Conservation (phyloP, 2,329 filamentous ascomycete genomes). For the Colletotrichum somersetense region DNA sequence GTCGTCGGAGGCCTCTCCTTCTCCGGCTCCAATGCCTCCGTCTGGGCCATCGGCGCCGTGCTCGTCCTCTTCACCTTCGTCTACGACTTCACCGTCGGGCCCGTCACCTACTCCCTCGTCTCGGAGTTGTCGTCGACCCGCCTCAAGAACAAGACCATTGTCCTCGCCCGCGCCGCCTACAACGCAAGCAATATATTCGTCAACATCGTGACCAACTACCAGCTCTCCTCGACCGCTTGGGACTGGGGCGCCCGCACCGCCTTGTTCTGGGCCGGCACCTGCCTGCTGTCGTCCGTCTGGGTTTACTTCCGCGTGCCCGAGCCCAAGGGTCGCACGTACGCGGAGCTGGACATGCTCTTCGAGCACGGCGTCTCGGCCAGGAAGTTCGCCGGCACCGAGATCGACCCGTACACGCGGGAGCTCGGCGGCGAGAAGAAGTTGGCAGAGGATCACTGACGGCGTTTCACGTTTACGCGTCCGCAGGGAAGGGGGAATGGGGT, state of each 20-base stretch:
- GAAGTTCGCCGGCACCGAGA: constrained; percentile 55
- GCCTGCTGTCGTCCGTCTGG: constrained; percentile 62
- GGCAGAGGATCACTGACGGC: constrained; percentile 21
- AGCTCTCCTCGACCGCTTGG: constrained; percentile 60
- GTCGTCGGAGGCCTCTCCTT: constrained; percentile 57
- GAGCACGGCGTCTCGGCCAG: constrained; percentile 55
- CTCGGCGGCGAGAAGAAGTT: constrained; percentile 37
- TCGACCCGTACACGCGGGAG: constrained; percentile 52
- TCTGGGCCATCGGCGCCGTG: constrained; percentile 61
- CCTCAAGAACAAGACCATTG: constrained; percentile 67
- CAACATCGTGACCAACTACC: constrained; percentile 63
- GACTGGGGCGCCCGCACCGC: constrained; percentile 63
- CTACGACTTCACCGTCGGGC: constrained; percentile 68
- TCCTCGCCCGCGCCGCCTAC: constrained; percentile 62
- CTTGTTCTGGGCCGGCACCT: constrained; percentile 62
- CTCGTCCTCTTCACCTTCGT: constrained; percentile 65
- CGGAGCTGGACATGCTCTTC: constrained; percentile 59
- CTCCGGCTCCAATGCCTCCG: constrained; percentile 48
- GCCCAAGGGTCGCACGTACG: constrained; percentile 62
- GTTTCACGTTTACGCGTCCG: neutral
- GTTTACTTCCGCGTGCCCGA: constrained; percentile 66
- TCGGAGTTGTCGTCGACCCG: constrained; percentile 67
- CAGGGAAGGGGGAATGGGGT: neutral
- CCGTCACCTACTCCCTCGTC: constrained; percentile 65
- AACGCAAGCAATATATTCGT: constrained; percentile 65